phyloP scores from a whole-genome alignment of 1,284 basidiomycete species.

The Tylopilus sp. region DNA sequence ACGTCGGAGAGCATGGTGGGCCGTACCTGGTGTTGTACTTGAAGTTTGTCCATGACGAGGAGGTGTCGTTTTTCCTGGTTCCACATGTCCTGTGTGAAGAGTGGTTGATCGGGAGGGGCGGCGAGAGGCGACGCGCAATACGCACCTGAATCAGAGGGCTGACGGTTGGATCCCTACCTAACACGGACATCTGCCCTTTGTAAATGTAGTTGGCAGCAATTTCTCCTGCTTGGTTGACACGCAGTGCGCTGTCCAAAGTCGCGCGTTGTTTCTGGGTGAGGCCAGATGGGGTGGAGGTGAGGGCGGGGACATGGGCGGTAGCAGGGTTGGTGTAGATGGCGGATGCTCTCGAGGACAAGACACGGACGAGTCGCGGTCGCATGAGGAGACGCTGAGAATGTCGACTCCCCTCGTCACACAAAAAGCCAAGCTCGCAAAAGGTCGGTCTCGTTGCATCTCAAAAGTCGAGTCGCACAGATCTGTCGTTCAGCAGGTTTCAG shows the following conservation, averaged over 20 bases:
- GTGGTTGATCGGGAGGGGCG: conserved; percentile 3
- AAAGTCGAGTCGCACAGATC: background rate
- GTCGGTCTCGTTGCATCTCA: conserved; percentile 11
- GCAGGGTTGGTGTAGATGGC: conserved; percentile 38
- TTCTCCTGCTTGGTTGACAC: conserved; percentile 92
- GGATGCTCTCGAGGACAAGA: conserved; percentile 26
- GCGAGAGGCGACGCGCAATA: background rate
- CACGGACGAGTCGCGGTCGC: conserved; percentile 18
- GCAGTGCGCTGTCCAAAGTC: conserved; percentile 61
- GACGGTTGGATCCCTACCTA: conserved; percentile 60
- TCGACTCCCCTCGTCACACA: conserved; percentile 14
- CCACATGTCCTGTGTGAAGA: conserved; percentile 81
- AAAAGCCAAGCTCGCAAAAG: conserved; percentile 27
- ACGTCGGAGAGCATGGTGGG: conserved; percentile 83
- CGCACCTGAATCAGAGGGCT: conserved; percentile 74
- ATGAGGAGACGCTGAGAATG: conserved; percentile 14
- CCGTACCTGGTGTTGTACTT: conserved; percentile 78
- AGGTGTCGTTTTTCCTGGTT: conserved; percentile 94
- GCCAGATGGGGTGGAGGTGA: conserved; percentile 46
- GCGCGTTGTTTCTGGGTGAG: conserved; percentile 47
- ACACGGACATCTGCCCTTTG: conserved; percentile 72
- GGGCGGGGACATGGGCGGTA: conserved; percentile 35
- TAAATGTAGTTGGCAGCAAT: conserved; percentile 94
- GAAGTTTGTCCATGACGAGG: conserved; percentile 78
- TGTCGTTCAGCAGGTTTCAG: conserved; percentile 40